A percentile compares a stretch with the other conserved stretches of the same genome.
Conservation (phyloP, 306 rosid genomes). For the apple (Malus domestica) region ASM211411v1 NC_041801.1:23483501-23484000, state of each 20-base stretch:
- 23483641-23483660: slow-evolving; percentile 3
- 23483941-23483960: neutral
- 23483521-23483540: slow-evolving; percentile 71
- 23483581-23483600: slow-evolving; percentile 72
- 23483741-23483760: neutral
- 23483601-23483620: slow-evolving; percentile 73
- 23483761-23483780: too few species aligned
- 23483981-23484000: neutral
- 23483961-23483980: neutral
- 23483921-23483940: neutral
- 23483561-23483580: slow-evolving; percentile 81
- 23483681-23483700: neutral
- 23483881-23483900: neutral
- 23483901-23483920: neutral
- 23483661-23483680: neutral
- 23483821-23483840: neutral
- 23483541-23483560: slow-evolving; percentile 69
- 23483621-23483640: slow-evolving; percentile 76
- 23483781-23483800: neutral
- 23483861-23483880: neutral
- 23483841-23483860: neutral
- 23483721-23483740: neutral
- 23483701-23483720: neutral
- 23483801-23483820: neutral
- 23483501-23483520: neutral